phyloP scores from a whole-genome alignment of 2,329 filamentous ascomycete genomes.

The Phaeosphaeria sp. region DNA sequence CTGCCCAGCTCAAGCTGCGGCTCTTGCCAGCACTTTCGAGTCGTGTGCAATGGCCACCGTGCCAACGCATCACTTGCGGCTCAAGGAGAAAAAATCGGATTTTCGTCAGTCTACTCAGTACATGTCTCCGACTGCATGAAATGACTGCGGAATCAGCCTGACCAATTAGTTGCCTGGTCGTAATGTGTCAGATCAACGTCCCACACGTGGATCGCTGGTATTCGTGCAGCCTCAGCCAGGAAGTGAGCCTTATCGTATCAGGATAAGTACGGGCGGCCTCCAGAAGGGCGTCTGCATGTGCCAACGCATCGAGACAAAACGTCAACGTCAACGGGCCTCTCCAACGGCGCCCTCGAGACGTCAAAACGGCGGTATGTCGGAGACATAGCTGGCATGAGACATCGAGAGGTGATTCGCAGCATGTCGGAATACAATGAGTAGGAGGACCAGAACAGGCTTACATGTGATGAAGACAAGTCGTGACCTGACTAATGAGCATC shows the following conservation, averaged over 20 bases:
- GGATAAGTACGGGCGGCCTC: background rate
- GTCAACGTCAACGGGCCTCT: background rate
- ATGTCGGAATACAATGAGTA: background rate
- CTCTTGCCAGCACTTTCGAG: background rate
- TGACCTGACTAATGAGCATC: background rate
- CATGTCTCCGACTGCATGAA: background rate
- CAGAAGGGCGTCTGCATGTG: background rate
- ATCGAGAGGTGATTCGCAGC: background rate
- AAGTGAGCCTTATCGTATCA: background rate
- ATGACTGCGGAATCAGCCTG: constrained; percentile 5
- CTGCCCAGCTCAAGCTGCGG: background rate
- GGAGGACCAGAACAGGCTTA: background rate
- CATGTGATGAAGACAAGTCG: background rate
- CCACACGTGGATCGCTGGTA: constrained; percentile 1
- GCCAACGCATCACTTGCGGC: constrained; percentile 1
- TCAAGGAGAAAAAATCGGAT: background rate
- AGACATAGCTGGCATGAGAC: background rate
- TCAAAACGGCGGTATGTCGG: background rate
- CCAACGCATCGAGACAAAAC: background rate
- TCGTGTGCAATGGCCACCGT: background rate
- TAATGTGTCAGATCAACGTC: background rate
- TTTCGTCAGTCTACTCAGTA: background rate
- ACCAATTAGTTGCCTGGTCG: background rate
- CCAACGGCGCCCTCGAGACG: background rate
- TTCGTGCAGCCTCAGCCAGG: background rate